Percentiles rank a stretch among this genome's conserved stretches.
phyloP scores from a whole-genome alignment of 306 rosid genomes.

The Dalbergia cochinchinensis region DNA sequence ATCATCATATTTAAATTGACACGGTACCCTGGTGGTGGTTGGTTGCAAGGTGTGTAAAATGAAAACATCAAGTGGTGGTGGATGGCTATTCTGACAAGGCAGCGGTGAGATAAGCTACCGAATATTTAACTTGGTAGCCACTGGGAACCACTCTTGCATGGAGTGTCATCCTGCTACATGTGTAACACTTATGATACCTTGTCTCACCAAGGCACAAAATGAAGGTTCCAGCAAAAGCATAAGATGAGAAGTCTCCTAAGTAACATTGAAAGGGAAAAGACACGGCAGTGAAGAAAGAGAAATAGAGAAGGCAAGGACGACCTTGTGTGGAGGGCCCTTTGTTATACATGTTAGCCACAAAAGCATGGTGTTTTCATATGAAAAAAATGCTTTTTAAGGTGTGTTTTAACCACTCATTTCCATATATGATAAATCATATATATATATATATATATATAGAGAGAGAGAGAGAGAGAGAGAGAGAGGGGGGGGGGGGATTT shows the following conservation, averaged over 20 bases:
- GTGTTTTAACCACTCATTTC: too few relatives aligned
- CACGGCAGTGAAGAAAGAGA: background rate
- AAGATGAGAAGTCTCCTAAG: background rate
- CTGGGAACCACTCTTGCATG: background rate
- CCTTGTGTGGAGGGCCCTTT: background rate
- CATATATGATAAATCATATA: too few relatives aligned
- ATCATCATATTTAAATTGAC: background rate
- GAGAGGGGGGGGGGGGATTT: too few relatives aligned
- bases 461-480: too few relatives aligned
- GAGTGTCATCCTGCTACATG: background rate
- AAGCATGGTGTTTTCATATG: background rate
- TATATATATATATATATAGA: too few relatives aligned
- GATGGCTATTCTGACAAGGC: background rate
- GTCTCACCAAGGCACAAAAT: background rate
- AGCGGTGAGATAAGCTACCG: background rate
- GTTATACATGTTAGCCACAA: slow-evolving; percentile 1
- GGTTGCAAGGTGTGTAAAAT: background rate
- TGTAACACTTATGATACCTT: slow-evolving; percentile 9
- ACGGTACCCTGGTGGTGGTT: background rate
- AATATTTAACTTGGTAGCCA: background rate
- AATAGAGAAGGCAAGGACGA: background rate
- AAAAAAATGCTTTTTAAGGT: too few relatives aligned
- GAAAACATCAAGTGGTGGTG: background rate
- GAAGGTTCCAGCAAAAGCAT: background rate
- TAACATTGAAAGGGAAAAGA: background rate